Conservation (phyloP, 371 early-diverging fungal genomes). For the Mortierella sp. region DNA sequence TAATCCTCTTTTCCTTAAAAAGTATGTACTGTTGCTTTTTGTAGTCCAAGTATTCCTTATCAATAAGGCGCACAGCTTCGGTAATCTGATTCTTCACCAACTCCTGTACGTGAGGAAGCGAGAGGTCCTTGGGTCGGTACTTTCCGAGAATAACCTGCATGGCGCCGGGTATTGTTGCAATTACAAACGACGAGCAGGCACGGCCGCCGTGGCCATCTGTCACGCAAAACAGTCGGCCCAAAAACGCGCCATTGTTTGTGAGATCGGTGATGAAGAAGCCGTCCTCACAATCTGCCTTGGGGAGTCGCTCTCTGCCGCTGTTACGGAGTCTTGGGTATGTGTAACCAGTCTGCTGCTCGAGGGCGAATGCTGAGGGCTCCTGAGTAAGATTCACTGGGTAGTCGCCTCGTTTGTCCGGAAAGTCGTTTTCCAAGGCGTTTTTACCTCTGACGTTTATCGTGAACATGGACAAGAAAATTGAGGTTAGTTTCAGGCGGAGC, state of each 20-base stretch:
- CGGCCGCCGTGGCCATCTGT: conserved; percentile 81
- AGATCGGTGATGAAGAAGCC: conserved; percentile 73
- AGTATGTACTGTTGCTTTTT: conserved; percentile 63
- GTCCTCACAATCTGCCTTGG: conserved; percentile 75
- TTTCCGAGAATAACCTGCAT: conserved; percentile 64
- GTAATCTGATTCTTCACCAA: conserved; percentile 65
- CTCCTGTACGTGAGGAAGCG: conserved; percentile 58
- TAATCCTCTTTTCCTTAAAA: conserved; percentile 52
- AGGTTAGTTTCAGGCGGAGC: neutral
- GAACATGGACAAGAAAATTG: neutral
- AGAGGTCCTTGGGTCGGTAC: conserved; percentile 62
- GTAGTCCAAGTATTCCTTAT: conserved; percentile 68
- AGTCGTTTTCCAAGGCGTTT: conserved; percentile 39
- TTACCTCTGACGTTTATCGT: conserved; percentile 16
- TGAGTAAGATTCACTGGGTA: conserved; percentile 36
- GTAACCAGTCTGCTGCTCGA: conserved; percentile 76
- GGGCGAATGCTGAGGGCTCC: conserved; percentile 63
- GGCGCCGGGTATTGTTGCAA: conserved; percentile 66
- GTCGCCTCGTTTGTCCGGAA: conserved; percentile 42
- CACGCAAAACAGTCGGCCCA: conserved; percentile 70
- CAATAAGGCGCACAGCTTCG: conserved; percentile 64
- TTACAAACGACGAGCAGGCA: conserved; percentile 75
- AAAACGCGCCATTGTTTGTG: conserved; percentile 40
- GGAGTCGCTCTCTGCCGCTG: conserved; percentile 68
- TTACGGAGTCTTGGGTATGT: conserved; percentile 75